Evolutionary conservation across 257 asterid species (phyloP).

Genomic region (Osmanthus fragrans): DNA sequence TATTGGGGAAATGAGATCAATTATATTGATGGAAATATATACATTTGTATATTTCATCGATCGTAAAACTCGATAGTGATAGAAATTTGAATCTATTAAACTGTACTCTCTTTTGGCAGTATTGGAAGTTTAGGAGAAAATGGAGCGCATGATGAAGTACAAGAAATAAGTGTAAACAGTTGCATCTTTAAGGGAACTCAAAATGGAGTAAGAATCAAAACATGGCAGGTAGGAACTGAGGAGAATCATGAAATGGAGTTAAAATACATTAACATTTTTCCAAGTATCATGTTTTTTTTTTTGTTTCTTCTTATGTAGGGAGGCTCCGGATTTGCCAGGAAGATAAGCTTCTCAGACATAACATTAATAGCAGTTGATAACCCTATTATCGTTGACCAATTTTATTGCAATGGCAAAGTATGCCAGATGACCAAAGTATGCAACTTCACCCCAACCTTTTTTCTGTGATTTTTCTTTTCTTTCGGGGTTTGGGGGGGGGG

Average conservation of each 20-base stretch:
- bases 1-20: no score
- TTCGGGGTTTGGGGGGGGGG: not conserved
- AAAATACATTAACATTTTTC: not conserved
- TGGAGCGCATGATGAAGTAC: constrained; percentile 37
- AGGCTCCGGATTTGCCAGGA: constrained; percentile 56
- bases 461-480: not conserved
- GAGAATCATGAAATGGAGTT: not conserved
- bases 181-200: constrained; percentile 37
- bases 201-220: constrained; percentile 63
- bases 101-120: constrained; percentile 26
- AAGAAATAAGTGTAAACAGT: constrained; percentile 35
- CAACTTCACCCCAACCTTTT: not conserved
- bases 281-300: not conserved
- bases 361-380: constrained; percentile 35
- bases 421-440: constrained; percentile 38
- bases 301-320: constrained; percentile 38
- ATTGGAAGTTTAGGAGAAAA: constrained; percentile 54
- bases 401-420: constrained; percentile 46
- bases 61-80: not conserved
- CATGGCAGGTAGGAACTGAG: constrained; percentile 52
- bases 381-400: constrained; percentile 59
- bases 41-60: no score
- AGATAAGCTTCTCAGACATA: constrained; percentile 44
- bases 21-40: no score
- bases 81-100: not conserved